Conservation (phyloP, 352 stramenopile species). For the Nannochloropsis limnetica region DNA sequence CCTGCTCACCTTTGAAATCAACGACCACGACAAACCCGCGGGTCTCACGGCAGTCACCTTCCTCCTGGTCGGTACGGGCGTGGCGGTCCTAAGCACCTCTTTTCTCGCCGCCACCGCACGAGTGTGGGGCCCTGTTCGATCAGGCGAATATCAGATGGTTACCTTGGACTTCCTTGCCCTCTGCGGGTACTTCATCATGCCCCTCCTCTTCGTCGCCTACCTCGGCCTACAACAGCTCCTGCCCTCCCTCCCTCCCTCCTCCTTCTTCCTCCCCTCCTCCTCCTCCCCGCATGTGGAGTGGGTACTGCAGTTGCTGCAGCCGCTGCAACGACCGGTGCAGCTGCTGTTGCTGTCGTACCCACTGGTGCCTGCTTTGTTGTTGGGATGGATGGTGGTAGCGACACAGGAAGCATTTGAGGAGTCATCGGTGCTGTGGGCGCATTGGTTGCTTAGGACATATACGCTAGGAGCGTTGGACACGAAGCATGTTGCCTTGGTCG, state of each 20-base stretch:
- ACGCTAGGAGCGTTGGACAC: neutral
- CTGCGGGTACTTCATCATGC: neutral
- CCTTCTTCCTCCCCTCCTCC: neutral
- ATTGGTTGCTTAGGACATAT: neutral
- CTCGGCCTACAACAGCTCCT: constrained; percentile 20
- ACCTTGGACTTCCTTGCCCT: constrained; percentile 22
- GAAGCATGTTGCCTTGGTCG: neutral
- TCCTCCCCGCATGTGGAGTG: neutral
- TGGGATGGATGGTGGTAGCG: constrained; percentile 9
- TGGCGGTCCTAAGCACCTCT: constrained; percentile 11
- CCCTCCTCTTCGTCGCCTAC: neutral
- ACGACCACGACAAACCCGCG: neutral
- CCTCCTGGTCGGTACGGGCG: neutral
- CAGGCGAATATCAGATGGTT: neutral
- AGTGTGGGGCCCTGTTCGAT: neutral
- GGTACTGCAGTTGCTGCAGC: neutral
- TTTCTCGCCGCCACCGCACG: constrained; percentile 1
- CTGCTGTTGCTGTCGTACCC: neutral
- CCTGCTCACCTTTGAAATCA: neutral
- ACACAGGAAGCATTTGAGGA: constrained; percentile 10
- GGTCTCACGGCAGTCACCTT: neutral
- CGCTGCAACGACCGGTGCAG: neutral
- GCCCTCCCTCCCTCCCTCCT: neutral
- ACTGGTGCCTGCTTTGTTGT: neutral
- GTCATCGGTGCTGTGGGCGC: neutral